Evolutionary conservation across 2,329 filamentous ascomycete species (phyloP).

Genomic region (Trichoderma atrobrunneum): DNA sequence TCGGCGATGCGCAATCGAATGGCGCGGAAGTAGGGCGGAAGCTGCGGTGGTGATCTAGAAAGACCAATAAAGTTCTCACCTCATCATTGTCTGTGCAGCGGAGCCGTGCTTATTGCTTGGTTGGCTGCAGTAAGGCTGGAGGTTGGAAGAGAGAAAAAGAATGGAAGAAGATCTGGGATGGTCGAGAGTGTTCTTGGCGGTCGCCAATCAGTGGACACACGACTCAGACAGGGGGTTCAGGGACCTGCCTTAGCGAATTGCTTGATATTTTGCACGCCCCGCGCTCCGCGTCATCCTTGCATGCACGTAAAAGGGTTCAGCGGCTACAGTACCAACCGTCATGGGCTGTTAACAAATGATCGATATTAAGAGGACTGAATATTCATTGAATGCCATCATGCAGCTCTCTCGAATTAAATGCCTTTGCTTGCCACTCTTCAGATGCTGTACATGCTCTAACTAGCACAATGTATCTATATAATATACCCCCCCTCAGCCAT

Average conservation of each 20-base stretch:
- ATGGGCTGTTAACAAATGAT: background rate
- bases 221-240: background rate
- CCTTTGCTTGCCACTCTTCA: background rate
- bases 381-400: background rate
- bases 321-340: background rate
- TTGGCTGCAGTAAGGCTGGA: background rate
- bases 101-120: background rate
- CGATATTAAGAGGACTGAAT: background rate
- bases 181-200: background rate
- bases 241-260: slow-evolving; percentile 14
- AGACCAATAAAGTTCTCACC: background rate
- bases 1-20: background rate
- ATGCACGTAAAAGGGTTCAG: background rate
- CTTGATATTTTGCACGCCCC: slow-evolving; percentile 3
- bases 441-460: background rate
- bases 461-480: background rate
- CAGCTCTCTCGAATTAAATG: background rate
- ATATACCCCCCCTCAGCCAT: background rate
- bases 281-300: slow-evolving; percentile 4
- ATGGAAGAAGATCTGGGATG: background rate
- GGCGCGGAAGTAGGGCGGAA: background rate
- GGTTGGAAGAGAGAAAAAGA: background rate
- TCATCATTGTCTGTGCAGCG: background rate
- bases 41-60: background rate
- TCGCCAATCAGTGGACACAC: background rate